Percentiles rank a stretch among this genome's conserved stretches.
Evolutionary conservation across 345 rosid species (phyloP).

Genomic region (Aethionema arabicum): DNA sequence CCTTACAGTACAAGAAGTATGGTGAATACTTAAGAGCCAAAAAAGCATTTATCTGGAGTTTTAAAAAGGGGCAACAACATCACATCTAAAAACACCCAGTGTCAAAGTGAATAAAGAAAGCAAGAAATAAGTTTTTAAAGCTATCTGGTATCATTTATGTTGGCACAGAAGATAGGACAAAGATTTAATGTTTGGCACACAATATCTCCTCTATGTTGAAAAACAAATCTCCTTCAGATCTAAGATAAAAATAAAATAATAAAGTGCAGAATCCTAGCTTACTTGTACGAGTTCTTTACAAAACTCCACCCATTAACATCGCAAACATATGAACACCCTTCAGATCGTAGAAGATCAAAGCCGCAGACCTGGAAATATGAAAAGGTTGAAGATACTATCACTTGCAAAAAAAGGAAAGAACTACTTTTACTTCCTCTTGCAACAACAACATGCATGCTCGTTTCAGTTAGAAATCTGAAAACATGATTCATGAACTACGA

Average conservation of each 20-base stretch:
- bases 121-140: slow-evolving; percentile 2
- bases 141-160: neutral
- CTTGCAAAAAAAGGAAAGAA: neutral
- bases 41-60: slow-evolving; percentile 1
- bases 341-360: slow-evolving; percentile 95
- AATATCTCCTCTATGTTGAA: neutral
- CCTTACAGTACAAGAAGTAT: slow-evolving; percentile 42
- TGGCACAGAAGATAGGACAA: neutral
- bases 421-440: neutral
- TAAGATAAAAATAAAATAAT: neutral
- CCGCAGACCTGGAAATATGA: slow-evolving; percentile 85
- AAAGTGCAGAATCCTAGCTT: slow-evolving; percentile 37
- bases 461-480: no score
- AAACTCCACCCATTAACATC: slow-evolving; percentile 99
- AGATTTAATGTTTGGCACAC: neutral
- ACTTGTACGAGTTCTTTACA: slow-evolving; percentile 99
- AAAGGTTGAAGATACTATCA: slow-evolving; percentile 15
- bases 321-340: slow-evolving; percentile 95
- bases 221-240: neutral
- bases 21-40: slow-evolving; percentile 2
- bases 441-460: neutral
- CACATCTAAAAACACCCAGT: neutral
- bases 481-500: no score
- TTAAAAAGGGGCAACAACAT: neutral
- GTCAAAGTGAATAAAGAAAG: neutral